Evolutionary conservation across 176 grass and related monocot genomes (phyloP).

Genomic region (Chloris gayana): DNA sequence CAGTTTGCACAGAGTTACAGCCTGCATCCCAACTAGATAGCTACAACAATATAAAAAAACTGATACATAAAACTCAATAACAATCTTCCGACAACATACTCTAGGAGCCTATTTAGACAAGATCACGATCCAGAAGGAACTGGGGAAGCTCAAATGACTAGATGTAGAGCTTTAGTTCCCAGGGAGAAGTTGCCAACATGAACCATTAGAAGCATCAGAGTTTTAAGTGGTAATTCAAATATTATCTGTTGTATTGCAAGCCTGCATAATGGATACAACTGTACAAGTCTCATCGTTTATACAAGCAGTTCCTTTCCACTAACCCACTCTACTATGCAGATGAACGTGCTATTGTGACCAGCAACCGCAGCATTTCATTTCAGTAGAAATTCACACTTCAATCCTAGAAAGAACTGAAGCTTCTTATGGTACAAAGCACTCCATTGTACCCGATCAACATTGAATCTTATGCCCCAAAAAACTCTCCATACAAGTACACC

Average conservation of each 20-base stretch:
- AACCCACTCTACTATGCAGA: not conserved
- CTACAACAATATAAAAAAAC: not conserved
- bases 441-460: not conserved
- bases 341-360: not conserved
- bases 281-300: not conserved
- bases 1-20: conserved; percentile 17
- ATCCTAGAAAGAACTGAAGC: not conserved
- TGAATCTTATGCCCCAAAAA: not conserved
- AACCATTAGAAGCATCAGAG: not conserved
- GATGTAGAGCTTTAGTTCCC: not conserved
- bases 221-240: not conserved
- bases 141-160: not conserved
- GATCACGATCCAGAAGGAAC: not conserved
- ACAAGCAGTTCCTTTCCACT: not conserved
- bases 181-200: not conserved
- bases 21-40: conserved; percentile 12
- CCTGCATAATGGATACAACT: not conserved
- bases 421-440: not conserved
- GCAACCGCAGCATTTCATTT: not conserved
- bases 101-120: conserved; percentile 4
- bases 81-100: not conserved
- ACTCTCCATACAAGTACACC: not conserved
- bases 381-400: not conserved
- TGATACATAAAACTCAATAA: not conserved
- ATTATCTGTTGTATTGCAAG: not conserved